A percentile compares a stretch with the other conserved stretches of the same genome.
These are phyloP conservation scores for Neurospora sp. DNA, from an alignment of 495 filamentous ascomycete genomes.

Conservation along the genomic window DNA sequence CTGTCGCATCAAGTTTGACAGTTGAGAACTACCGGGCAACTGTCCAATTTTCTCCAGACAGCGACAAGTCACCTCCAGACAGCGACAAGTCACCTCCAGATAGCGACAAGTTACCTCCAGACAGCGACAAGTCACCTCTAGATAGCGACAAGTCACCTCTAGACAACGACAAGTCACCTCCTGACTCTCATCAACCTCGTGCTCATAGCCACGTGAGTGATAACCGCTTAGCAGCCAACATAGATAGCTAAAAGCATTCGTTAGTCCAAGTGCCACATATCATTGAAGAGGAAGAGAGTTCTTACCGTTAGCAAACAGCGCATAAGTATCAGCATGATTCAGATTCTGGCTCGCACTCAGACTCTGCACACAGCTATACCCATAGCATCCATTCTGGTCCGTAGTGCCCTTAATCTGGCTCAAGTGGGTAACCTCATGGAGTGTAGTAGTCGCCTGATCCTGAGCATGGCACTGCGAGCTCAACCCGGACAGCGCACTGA, in stretches of 20 bases:
- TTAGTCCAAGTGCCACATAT: too few species aligned
- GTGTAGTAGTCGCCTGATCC: constrained; percentile 48
- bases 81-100: too few species aligned
- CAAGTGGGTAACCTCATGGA: constrained; percentile 56
- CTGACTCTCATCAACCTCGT: too few species aligned
- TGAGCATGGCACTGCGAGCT: constrained; percentile 43
- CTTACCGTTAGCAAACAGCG: constrained; percentile 46
- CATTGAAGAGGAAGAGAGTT: neutral
- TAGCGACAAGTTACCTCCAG: too few species aligned
- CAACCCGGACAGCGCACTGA: constrained; percentile 35
- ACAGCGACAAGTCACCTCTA: too few species aligned
- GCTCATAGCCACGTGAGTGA: too few species aligned
- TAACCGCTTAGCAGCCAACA: neutral
- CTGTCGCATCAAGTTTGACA: too few species aligned
- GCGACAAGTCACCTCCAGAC: too few species aligned
- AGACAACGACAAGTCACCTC: too few species aligned
- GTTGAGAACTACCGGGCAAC: too few species aligned
- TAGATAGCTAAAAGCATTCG: neutral
- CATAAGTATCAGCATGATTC: constrained; percentile 53
- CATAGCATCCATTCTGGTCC: constrained; percentile 44
- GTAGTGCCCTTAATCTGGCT: constrained; percentile 47
- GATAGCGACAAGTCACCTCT: too few species aligned
- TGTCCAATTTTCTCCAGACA: too few species aligned
- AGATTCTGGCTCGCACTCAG: constrained; percentile 38
- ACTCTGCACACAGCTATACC: constrained; percentile 39